Evolutionary conservation across 108 stramenopile species (phyloP), one percentile per base, ranked within the genome.

Genomic region (Nitzschia putrida): DNA sequence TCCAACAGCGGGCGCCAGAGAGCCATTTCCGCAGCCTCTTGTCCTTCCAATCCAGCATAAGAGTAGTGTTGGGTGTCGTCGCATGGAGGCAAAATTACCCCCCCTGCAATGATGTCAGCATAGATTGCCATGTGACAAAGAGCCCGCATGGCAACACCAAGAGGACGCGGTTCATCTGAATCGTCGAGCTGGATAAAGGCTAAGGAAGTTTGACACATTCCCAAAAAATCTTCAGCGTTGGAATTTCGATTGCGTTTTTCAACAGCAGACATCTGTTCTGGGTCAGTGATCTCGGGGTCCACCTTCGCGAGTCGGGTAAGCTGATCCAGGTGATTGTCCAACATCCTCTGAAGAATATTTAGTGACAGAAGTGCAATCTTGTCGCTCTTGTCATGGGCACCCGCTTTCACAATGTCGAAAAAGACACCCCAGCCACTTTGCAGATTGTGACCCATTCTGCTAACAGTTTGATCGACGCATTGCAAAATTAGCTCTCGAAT

Each of bases 371-470:
- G 68, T 43, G 82, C 84, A 18, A 92, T 89, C 61, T 78, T 84
- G 14, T 84, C 83, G 47, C 77, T 87, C 10, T 69, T 50, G 68
- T 95, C 90, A 24, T 60, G 61, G 10, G 94, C 87, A 11, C 88
- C 83, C 9, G 79, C 52, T 22, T 69, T 81, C 22, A 95, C 64
- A 25, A 95, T 90, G 18, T 86, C 83, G 59, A 95, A 95, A 63
- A 95, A 83, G 29, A 92, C 85, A 61, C 85, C 92, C 94, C 94
- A 95, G n/a, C 94, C 94, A 77, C 91, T 92, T 45, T 86, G 80
- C 47, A 95, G 78, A 71, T 92, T 95, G 68, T 85, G 78, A 8
- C 87, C 80, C 72, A 84, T 77, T 20, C 85, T 76, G 56, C 86
- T 83, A 39, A 95, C 85, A 23, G 90, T 95, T 67, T 95, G 92